phyloP scores from a whole-genome alignment of 108 stramenopile species.

The Poteriospumella lacustris region DNA sequence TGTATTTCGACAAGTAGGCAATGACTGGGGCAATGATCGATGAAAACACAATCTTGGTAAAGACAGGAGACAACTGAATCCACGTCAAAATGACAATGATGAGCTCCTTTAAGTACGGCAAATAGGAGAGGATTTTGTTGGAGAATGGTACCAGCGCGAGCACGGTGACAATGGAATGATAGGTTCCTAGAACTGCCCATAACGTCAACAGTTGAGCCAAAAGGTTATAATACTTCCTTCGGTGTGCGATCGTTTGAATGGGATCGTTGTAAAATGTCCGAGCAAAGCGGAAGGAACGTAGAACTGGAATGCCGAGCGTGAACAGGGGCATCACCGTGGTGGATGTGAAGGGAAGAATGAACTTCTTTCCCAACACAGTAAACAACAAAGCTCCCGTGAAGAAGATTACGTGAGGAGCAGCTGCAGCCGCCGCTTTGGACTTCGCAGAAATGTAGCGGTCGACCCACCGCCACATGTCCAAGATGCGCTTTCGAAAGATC shows the following conservation, averaged over 20 bases:
- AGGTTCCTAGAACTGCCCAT: neutral
- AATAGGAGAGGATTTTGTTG: neutral
- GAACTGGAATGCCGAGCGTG: conserved; percentile 1
- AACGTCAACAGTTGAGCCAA: neutral
- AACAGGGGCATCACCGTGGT: conserved; percentile 1
- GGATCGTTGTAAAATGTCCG: too few relatives aligned
- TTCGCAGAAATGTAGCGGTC: neutral
- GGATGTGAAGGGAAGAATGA: conserved; percentile 21
- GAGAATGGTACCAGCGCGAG: neutral
- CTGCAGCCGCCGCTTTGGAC: neutral
- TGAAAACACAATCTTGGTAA: neutral
- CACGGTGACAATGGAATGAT: neutral
- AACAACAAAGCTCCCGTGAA: neutral
- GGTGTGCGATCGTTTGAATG: neutral
- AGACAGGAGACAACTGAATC: neutral
- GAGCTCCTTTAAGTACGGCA: neutral
- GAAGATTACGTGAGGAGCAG: conserved; percentile 19
- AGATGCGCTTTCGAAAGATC: neutral
- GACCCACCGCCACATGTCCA: neutral
- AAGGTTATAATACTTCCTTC: neutral
- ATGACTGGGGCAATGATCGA: neutral
- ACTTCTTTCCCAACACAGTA: conserved; percentile 4
- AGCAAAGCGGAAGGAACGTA: neutral
- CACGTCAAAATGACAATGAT: neutral
- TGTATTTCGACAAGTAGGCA: neutral